phyloP scores from a whole-genome alignment of 148 eudicot species.

The Cornus kousa region DNA sequence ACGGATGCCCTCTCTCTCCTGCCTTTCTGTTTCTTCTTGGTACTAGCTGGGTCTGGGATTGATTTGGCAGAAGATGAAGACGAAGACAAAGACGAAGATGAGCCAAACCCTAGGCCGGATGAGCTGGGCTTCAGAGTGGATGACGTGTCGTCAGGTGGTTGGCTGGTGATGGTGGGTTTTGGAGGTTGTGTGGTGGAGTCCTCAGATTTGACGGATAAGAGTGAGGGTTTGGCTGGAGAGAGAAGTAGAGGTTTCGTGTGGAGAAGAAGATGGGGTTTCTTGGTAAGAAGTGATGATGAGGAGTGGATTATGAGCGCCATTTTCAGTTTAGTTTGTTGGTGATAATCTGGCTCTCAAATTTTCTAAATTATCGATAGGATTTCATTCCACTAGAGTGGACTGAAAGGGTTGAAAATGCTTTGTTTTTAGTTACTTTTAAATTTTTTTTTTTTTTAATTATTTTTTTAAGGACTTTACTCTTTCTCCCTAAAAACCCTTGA shows the following conservation, averaged over 20 bases:
- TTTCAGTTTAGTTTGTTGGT: conserved; percentile 26
- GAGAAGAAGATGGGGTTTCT: conserved; percentile 29
- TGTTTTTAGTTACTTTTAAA: no score
- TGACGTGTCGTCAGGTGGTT: conserved; percentile 26
- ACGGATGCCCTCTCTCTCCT: conserved; percentile 50
- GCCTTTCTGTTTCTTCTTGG: conserved; percentile 42
- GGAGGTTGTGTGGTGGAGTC: conserved; percentile 36
- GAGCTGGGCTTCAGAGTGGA: conserved; percentile 16
- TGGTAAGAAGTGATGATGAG: conserved; percentile 30
- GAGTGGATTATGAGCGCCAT: conserved; percentile 53
- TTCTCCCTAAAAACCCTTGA: no score
- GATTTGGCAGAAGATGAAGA: conserved; percentile 26
- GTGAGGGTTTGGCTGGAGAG: conserved; percentile 20
- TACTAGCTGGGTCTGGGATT: conserved; percentile 8
- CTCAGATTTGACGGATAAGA: conserved; percentile 27
- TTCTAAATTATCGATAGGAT: no score
- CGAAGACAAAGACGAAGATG: conserved; percentile 20
- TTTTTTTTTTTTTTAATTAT: no score
- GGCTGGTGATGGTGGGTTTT: conserved; percentile 22
- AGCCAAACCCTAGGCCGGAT: conserved; percentile 54
- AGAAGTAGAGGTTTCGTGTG: conserved; percentile 9
- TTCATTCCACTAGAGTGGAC: no score
- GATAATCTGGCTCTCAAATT: background rate
- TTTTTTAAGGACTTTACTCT: no score
- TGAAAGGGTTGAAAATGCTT: no score